Base-by-base conservation (phyloP, 345 rosid genomes). In the Orychophragmus violaceus region DNA sequence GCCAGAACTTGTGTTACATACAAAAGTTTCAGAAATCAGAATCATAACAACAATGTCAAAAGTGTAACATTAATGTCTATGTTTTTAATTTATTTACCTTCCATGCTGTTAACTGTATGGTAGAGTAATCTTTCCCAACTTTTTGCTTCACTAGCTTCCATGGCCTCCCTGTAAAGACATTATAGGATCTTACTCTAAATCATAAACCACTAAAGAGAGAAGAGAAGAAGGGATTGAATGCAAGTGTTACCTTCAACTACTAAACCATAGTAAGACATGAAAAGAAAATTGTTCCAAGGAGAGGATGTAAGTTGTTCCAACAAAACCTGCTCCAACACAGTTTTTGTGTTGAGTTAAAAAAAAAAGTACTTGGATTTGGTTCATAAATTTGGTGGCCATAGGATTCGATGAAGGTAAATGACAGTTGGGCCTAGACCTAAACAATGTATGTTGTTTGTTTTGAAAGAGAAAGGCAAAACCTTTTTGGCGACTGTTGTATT, bases 261-360 rank as follows among this genome's bases (percentile, higher is more conserved):
- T 77, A 89, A 81, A 70, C 97, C 97, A 70, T 83, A 86, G 78
- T 87, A 92, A 79, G 82, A 76, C 95, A 92, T 87, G 75, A 92
- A 92, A 49, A 86, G 50, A 71, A 86, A 70, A 79, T 92, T 92
- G 77, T 89, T 89, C 95, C 96, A 92, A 11, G 98, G 97, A 58
- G 97, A 89, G 28, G 78, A 52, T 36, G 89, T 87, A 44, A 87
- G 54, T 76, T 92, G 98, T 37, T 92, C 98, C 82, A 92, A 69
- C 76, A 89, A 71, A 69, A 92, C 97, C 98, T 92, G 68, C 17
- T 44, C 56, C 24, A 51, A 39, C 27, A 24, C 61, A 29, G 8
- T 7, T 18, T 22, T 44, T 5, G 10, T 23, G 21, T 52, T 39
- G n/a, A 27, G 27, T 41, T 23, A 17, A 50, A 12, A 6, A 2